Base-by-base conservation (phyloP, 441 rosid species). In the Adansonia rubrostipa region DNA sequence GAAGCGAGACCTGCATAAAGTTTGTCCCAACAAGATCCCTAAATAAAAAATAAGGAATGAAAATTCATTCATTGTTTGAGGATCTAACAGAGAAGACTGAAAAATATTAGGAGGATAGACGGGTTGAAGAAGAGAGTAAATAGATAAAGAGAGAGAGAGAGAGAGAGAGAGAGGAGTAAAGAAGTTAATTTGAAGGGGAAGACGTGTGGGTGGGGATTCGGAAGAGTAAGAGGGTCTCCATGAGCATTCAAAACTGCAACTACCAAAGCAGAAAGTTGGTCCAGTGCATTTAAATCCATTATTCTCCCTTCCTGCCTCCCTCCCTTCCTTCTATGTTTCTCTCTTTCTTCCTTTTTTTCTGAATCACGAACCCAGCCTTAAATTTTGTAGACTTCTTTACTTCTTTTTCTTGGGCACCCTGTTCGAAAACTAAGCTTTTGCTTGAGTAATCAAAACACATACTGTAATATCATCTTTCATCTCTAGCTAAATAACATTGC, bases 211-310 rank as follows among this genome's bases (percentile, higher is more conserved):
- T 74, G 82, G 73, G 86, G 80, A 78, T 82, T 86, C 78, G 78
- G 80, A 76, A 80, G 75, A 60, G 82, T 17, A 66, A 65, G 80
- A 79, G 87, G 78, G 77, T 78, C 87, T 82, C 88, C 86, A 82
- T 69, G 83, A 85, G 91, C 97, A 93, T 91, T 91, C 76, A 91
- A 82, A 87, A 84, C 93, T 82, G 78, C 93, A 81, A 92, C 95
- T 88, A 88, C 98, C 95, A 87, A 88, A 80, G 85, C 93, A 80
- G 85, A 88, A 90, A 85, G 76, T 82, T 81, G 92, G 89, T 56
- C 90, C 93, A 84, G 40, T 71, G 90, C 91, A 91, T 92, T 90
- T 84, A 89, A 36, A 68, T 78, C 81, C 66, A 61, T 54, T 62
- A 79, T 84, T 81, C 82, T 40, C 71, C 74, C 65, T 71, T 74